These are phyloP conservation scores for Umbelopsis ramanniana DNA, from an alignment of 192 early-diverging fungal species.

Conservation along the genomic window DNA sequence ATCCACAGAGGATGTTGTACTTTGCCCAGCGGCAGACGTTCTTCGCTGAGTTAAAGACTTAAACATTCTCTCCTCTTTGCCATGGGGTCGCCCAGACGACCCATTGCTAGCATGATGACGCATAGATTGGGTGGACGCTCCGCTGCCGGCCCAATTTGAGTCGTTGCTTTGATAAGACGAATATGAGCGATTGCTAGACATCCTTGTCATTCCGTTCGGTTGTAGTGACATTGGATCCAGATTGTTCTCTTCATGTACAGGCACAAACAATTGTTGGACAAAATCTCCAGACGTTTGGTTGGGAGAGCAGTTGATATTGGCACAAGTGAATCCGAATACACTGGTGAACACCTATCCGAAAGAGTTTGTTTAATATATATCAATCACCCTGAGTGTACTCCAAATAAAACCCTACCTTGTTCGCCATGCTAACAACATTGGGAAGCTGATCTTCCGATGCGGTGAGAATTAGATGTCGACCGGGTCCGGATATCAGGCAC, in stretches of 20 bases:
- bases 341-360: constrained; percentile 40
- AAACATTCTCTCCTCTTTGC: background rate
- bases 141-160: constrained; percentile 11
- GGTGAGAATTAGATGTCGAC: constrained; percentile 56
- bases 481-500: constrained; percentile 50
- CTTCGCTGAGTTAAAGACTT: background rate
- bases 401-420: constrained; percentile 39
- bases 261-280: constrained; percentile 26
- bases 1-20: background rate
- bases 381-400: background rate
- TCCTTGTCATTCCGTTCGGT: background rate
- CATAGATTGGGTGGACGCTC: constrained; percentile 3
- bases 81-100: background rate
- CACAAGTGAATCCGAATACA: constrained; percentile 51
- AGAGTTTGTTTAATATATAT: background rate
- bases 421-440: constrained; percentile 50
- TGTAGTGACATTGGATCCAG: constrained; percentile 12
- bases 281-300: constrained; percentile 42
- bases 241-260: constrained; percentile 19
- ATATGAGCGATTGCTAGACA: background rate
- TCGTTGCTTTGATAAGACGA: constrained; percentile 7
- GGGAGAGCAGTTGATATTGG: constrained; percentile 48
- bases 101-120: background rate
- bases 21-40: background rate
- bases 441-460: constrained; percentile 40